Evolutionary conservation across 2,329 filamentous ascomycete genomes (phyloP).

Genomic region (Ascocoryne sarcoides): DNA sequence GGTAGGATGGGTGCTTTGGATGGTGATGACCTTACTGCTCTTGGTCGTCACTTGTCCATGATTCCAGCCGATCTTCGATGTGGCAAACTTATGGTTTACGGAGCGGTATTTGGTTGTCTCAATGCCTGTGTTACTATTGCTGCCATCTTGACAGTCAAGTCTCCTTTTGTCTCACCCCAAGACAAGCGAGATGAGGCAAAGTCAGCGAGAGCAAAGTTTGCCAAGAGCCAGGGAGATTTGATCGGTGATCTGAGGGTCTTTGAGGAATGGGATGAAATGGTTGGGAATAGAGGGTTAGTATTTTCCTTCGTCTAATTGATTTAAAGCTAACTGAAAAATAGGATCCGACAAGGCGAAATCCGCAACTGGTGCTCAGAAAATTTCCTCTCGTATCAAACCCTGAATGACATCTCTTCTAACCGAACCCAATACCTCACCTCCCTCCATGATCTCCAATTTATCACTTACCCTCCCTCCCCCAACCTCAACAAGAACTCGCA

Average conservation of each 20-base stretch:
- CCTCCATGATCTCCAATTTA: constrained; percentile 77
- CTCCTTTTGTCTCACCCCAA: constrained; percentile 76
- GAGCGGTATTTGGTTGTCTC: constrained; percentile 85
- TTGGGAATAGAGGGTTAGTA: constrained; percentile 40
- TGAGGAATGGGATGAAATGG: constrained; percentile 68
- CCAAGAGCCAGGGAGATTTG: constrained; percentile 72
- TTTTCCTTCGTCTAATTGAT: not conserved
- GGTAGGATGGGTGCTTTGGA: constrained; percentile 82
- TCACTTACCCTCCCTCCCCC: constrained; percentile 34
- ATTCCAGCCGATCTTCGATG: constrained; percentile 89
- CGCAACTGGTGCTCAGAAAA: constrained; percentile 76
- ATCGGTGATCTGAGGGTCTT: constrained; percentile 80
- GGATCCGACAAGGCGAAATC: constrained; percentile 50
- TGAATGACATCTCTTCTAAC: constrained; percentile 83
- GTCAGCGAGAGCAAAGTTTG: constrained; percentile 66
- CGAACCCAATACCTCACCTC: constrained; percentile 78
- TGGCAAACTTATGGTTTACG: constrained; percentile 92
- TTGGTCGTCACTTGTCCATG: constrained; percentile 88
- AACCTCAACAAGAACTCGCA: constrained; percentile 40
- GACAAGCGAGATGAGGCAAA: constrained; percentile 78
- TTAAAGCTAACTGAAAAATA: constrained; percentile 13
- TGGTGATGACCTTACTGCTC: constrained; percentile 76
- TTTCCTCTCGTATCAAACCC: constrained; percentile 74
- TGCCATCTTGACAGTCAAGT: constrained; percentile 81
- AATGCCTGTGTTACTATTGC: constrained; percentile 84